phyloP scores from a whole-genome alignment of 1,139 yeast genomes.

The Yamadazyma blattariae region DNA sequence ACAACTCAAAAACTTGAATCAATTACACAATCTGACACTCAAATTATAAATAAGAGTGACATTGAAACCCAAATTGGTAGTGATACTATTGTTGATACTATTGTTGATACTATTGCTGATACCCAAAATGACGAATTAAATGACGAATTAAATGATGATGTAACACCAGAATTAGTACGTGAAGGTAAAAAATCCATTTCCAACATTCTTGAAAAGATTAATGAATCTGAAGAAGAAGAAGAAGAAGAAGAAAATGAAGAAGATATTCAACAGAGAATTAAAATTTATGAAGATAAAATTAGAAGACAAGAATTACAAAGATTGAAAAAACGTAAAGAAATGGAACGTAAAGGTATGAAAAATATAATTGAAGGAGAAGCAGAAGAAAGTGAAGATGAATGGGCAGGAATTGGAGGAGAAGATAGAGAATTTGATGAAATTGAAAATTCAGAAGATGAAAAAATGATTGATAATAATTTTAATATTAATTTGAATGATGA shows the following conservation, averaged over 20 bases:
- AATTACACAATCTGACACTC: background rate
- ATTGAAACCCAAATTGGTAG: background rate
- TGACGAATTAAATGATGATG: slow-evolving; percentile 15
- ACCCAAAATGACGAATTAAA: slow-evolving; percentile 2
- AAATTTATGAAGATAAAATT: slow-evolving; percentile 36
- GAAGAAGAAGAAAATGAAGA: slow-evolving; percentile 25
- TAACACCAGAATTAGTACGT: slow-evolving; percentile 26
- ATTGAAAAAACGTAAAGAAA: slow-evolving; percentile 42
- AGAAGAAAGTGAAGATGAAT: slow-evolving; percentile 94
- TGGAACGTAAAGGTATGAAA: slow-evolving; percentile 50
- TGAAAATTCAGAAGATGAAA: slow-evolving; percentile 76
- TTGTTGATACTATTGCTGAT: slow-evolving; percentile 11
- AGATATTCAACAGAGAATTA: slow-evolving; percentile 27
- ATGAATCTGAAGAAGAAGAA: slow-evolving; percentile 21
- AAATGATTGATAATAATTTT: slow-evolving; percentile 74
- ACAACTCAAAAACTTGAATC: too few species aligned
- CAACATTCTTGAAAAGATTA: slow-evolving; percentile 10
- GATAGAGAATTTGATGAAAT: slow-evolving; percentile 70
- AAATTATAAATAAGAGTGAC: background rate
- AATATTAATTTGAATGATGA: slow-evolving; percentile 57
- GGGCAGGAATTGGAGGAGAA: slow-evolving; percentile 85
- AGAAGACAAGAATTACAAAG: slow-evolving; percentile 36
- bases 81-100: background rate
- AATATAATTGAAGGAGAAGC: slow-evolving; percentile 82
- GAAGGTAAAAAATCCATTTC: slow-evolving; percentile 22